A percentile compares a stretch with the other conserved stretches of the same genome.
phyloP scores from a whole-genome alignment of 2,329 filamentous ascomycete species.

The Aspergillus intermedius region DNA sequence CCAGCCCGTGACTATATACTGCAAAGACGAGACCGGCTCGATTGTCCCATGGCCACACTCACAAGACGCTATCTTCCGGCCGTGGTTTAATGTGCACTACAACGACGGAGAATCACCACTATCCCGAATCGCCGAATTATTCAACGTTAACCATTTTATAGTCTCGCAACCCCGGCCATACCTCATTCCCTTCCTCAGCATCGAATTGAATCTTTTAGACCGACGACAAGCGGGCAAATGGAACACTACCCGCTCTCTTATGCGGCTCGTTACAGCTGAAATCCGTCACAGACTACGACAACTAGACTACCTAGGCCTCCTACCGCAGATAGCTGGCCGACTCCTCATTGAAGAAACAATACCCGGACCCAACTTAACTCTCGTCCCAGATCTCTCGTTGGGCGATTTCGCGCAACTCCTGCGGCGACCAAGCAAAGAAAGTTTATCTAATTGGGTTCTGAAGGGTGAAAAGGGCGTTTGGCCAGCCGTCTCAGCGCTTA shows the following conservation, averaged over 20 bases:
- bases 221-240: conserved; percentile 53
- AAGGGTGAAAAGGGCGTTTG: conserved; percentile 83
- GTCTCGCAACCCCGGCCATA: conserved; percentile 89
- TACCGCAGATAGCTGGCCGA: conserved; percentile 63
- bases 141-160: conserved; percentile 94
- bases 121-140: conserved; percentile 68
- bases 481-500: conserved; percentile 77
- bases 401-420: conserved; percentile 70
- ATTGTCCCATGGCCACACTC: conserved; percentile 67
- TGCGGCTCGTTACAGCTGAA: conserved; percentile 67
- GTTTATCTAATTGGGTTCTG: conserved; percentile 76
- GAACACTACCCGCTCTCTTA: conserved; percentile 50
- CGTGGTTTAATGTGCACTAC: conserved; percentile 61
- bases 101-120: conserved; percentile 62
- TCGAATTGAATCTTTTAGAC: conserved; percentile 69
- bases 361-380: conserved; percentile 68
- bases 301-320: conserved; percentile 66
- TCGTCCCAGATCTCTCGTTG: conserved; percentile 71
- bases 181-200: conserved; percentile 75
- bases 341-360: conserved; percentile 79
- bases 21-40: conserved; percentile 67
- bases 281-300: conserved; percentile 74
- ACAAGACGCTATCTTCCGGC: conserved; percentile 56
- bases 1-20: conserved; percentile 62
- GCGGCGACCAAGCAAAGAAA: conserved; percentile 71